Evolutionary conservation across 1,284 basidiomycete species (phyloP).

Genomic region (Bjerkandera adusta): DNA sequence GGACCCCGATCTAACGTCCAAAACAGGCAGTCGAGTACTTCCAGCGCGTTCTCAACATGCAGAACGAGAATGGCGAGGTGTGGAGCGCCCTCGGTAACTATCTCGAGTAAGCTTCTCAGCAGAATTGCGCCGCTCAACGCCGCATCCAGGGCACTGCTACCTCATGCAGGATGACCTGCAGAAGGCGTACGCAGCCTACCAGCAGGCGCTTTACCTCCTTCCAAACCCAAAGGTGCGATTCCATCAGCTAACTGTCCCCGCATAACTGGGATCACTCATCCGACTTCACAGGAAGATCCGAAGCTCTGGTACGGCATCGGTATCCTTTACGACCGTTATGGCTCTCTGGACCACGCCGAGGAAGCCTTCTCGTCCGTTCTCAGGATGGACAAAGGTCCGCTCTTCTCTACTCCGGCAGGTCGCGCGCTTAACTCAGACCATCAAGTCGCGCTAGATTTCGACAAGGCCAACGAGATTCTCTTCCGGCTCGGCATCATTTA

Average conservation of each 20-base stretch:
- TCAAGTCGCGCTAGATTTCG: slow-evolving; percentile 68
- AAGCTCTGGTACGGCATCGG: slow-evolving; percentile 99
- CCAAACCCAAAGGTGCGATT: slow-evolving; percentile 85
- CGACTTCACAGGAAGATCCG: slow-evolving; percentile 73
- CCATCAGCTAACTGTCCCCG: slow-evolving; percentile 9
- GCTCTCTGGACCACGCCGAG: slow-evolving; percentile 97
- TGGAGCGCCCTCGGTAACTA: slow-evolving; percentile 86
- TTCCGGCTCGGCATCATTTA: slow-evolving; percentile 99
- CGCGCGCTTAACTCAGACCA: slow-evolving; percentile 36
- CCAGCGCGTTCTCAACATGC: slow-evolving; percentile 84
- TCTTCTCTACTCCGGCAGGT: slow-evolving; percentile 17
- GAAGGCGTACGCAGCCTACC: slow-evolving; percentile 98
- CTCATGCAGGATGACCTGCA: slow-evolving; percentile 99
- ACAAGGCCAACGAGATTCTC: slow-evolving; percentile 98
- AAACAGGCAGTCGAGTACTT: slow-evolving; percentile 92
- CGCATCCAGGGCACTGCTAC: slow-evolving; percentile 82
- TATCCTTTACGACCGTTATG: slow-evolving; percentile 97
- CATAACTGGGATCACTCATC: slow-evolving; percentile 22
- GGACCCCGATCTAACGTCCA: slow-evolving; percentile 22
- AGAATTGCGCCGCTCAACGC: slow-evolving; percentile 11
- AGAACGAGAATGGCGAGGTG: slow-evolving; percentile 92
- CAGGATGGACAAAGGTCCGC: slow-evolving; percentile 90
- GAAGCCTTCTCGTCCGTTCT: slow-evolving; percentile 97
- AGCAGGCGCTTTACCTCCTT: slow-evolving; percentile 94
- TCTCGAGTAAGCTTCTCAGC: slow-evolving; percentile 20